phyloP scores from a whole-genome alignment of 495 filamentous ascomycete species.

The Hypoxylon lienhwacheense region DNA sequence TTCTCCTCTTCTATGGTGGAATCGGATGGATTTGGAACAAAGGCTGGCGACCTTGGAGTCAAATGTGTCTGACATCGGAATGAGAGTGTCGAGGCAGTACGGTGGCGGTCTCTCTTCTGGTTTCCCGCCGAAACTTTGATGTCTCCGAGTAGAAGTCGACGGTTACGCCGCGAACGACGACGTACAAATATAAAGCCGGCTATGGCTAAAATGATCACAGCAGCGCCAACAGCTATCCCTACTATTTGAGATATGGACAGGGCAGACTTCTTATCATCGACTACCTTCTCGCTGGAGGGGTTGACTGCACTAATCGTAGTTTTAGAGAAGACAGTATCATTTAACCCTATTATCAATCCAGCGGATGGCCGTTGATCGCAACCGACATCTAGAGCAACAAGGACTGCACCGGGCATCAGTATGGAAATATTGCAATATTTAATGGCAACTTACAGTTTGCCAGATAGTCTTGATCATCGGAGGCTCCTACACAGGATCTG shows the following conservation, averaged over 20 bases:
- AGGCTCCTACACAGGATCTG: constrained; percentile 44
- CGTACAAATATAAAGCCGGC: constrained; percentile 43
- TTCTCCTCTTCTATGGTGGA: constrained; percentile 35
- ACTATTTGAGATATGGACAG: constrained; percentile 42
- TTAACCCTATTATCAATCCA: constrained; percentile 47
- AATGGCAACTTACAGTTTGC: constrained; percentile 42
- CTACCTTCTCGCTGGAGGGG: constrained; percentile 24
- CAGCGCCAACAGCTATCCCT: constrained; percentile 41
- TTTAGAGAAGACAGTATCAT: constrained; percentile 51
- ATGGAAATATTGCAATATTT: not conserved
- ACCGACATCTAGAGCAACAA: constrained; percentile 51
- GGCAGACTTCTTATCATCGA: constrained; percentile 12
- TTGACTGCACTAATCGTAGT: constrained; percentile 48
- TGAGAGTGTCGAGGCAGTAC: constrained; percentile 46
- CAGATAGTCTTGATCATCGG: constrained; percentile 42
- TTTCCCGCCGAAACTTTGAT: constrained; percentile 22
- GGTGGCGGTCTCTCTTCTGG: constrained; percentile 31
- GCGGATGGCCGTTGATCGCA: constrained; percentile 51
- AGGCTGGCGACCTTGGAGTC: constrained; percentile 42
- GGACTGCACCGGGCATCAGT: constrained; percentile 38
- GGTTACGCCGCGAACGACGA: constrained; percentile 45
- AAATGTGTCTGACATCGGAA: constrained; percentile 55
- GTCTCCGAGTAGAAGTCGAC: constrained; percentile 36
- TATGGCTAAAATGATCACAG: constrained; percentile 38
- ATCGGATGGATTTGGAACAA: constrained; percentile 38